Evolutionary conservation across 2,329 filamentous ascomycete species (phyloP).

Genomic region (Aspergillus fijiensis): DNA sequence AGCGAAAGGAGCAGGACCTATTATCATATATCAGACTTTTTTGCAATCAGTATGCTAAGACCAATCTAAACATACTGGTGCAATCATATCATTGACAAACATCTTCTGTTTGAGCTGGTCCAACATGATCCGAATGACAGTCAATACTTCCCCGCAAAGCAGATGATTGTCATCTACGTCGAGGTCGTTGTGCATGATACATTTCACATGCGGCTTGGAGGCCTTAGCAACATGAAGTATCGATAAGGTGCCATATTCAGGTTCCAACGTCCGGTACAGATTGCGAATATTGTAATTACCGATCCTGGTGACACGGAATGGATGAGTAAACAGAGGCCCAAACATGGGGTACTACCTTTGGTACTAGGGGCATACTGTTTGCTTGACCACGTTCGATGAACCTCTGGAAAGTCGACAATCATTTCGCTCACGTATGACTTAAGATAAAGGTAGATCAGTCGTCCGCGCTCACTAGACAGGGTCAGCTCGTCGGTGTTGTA

Average conservation of each 20-base stretch:
- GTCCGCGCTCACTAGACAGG: neutral
- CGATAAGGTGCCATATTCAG: too few species aligned
- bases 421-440: neutral
- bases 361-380: neutral
- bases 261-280: too few species aligned
- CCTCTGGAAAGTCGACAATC: neutral
- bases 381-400: neutral
- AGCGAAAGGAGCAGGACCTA: conserved; percentile 2
- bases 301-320: neutral
- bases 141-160: neutral
- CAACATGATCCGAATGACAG: conserved; percentile 1
- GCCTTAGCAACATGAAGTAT: too few species aligned
- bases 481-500: neutral
- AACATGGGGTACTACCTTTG: too few species aligned
- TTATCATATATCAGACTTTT: neutral
- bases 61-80: too few species aligned
- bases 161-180: too few species aligned
- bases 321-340: neutral
- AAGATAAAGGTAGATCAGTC: neutral
- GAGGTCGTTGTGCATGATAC: too few species aligned
- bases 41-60: neutral
- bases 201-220: too few species aligned
- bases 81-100: neutral
- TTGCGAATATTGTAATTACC: neutral
- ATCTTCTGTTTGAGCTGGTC: neutral